Evolutionary conservation across 441 rosid species (phyloP).

Genomic region (Syzygium syzygioides): DNA sequence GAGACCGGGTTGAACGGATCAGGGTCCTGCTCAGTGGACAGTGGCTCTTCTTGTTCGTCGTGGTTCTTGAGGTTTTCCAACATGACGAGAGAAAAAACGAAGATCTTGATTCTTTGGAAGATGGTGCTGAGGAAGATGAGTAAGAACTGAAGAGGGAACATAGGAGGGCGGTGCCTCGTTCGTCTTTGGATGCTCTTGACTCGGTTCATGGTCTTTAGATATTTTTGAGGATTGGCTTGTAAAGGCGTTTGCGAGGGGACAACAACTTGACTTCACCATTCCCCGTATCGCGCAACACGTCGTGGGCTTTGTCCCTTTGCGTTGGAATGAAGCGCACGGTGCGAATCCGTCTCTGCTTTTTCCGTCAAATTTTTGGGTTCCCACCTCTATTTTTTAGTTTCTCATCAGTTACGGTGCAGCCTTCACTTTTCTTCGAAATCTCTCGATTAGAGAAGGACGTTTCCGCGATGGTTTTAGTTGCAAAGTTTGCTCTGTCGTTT

Average conservation of each 20-base stretch:
- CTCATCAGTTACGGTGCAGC: neutral
- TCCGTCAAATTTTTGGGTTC: neutral
- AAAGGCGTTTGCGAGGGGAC: neutral
- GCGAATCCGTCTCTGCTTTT: neutral
- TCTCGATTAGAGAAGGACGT: neutral
- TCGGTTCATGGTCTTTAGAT: neutral
- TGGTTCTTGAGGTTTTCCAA: neutral
- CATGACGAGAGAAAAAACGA: neutral
- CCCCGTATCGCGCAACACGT: neutral
- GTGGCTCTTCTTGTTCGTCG: neutral
- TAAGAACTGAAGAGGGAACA: neutral
- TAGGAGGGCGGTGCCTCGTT: neutral
- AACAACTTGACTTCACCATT: neutral
- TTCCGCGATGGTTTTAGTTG: neutral
- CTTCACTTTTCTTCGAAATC: neutral
- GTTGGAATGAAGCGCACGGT: neutral
- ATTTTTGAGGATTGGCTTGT: neutral
- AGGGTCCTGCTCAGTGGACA: slow-evolving; percentile 12
- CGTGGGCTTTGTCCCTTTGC: neutral
- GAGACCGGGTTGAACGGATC: slow-evolving; percentile 37
- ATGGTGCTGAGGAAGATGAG: neutral
- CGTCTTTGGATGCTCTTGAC: neutral
- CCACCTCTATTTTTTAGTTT: neutral
- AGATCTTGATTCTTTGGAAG: neutral
- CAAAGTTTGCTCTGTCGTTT: neutral